Evolutionary conservation across 2,329 filamentous ascomycete species (phyloP).

Genomic region (Fusarium sp.): DNA sequence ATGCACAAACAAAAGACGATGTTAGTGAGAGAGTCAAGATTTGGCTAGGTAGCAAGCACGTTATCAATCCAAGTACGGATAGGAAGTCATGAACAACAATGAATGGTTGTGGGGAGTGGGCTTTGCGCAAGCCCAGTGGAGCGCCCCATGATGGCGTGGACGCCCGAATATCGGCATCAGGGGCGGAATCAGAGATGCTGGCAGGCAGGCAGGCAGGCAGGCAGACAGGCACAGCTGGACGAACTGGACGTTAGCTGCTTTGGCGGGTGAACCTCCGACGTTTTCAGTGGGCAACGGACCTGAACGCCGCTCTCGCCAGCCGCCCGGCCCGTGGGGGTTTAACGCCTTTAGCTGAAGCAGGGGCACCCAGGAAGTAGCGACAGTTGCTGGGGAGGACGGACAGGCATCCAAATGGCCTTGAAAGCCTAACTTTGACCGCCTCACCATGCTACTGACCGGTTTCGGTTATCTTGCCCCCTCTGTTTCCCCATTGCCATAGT

Average conservation of each 20-base stretch:
- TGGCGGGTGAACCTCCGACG: neutral
- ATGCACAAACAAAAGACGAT: neutral
- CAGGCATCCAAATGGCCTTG: slow-evolving; percentile 1
- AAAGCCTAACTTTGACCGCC: slow-evolving; percentile 20
- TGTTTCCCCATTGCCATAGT: neutral
- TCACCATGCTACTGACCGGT: slow-evolving; percentile 18
- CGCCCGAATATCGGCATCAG: slow-evolving; percentile 33
- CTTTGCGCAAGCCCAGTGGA: slow-evolving; percentile 6
- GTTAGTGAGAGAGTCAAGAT: slow-evolving; percentile 6
- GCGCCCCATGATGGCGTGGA: neutral
- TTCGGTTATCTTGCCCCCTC: slow-evolving; percentile 19
- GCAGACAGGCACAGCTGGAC: neutral
- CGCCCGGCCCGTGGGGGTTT: neutral
- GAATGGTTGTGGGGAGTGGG: slow-evolving; percentile 14
- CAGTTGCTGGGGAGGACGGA: neutral
- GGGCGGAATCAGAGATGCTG: neutral
- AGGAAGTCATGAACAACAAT: slow-evolving; percentile 31
- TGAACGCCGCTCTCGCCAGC: neutral
- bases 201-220: neutral
- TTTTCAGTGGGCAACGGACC: slow-evolving; percentile 20
- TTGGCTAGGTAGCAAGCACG: neutral
- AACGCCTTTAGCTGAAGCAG: slow-evolving; percentile 15
- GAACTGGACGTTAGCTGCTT: neutral
- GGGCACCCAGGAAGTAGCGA: slow-evolving; percentile 18
- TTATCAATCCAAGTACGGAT: slow-evolving; percentile 28